These are phyloP conservation scores for Aureobasidium subglaciale DNA, from an alignment of 2,329 filamentous ascomycete genomes.

Conservation along the genomic window DNA sequence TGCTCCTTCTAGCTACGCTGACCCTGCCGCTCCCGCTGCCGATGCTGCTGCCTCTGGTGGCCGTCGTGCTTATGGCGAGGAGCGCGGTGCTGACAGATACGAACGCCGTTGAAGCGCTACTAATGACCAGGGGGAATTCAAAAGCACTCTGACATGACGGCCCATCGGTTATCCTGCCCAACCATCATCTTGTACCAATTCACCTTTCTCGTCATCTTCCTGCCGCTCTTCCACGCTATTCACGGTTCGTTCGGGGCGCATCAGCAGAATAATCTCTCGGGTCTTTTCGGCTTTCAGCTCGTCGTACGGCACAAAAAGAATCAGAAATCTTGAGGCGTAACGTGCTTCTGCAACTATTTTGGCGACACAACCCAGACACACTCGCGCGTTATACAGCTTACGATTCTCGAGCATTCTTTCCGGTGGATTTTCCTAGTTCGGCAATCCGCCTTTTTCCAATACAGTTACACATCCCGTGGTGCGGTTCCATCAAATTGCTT, in stretches of 20 bases:
- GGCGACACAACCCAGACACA: slow-evolving; percentile 9
- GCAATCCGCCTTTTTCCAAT: slow-evolving; percentile 14
- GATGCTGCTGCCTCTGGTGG: slow-evolving; percentile 10
- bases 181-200: slow-evolving; percentile 16
- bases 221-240: slow-evolving; percentile 15
- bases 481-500: slow-evolving; percentile 14
- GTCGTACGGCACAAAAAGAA: slow-evolving; percentile 10
- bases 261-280: slow-evolving; percentile 13
- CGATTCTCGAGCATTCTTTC: slow-evolving; percentile 15
- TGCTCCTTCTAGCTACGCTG: slow-evolving; percentile 12
- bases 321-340: slow-evolving; percentile 12
- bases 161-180: slow-evolving; percentile 12
- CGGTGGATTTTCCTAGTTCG: slow-evolving; percentile 15
- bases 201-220: slow-evolving; percentile 15
- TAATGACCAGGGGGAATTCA: slow-evolving; percentile 11
- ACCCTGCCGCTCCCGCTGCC: slow-evolving; percentile 9
- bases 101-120: slow-evolving; percentile 15
- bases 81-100: slow-evolving; percentile 16
- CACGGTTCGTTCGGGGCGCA: slow-evolving; percentile 13
- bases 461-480: slow-evolving; percentile 14
- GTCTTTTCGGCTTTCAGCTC: slow-evolving; percentile 14
- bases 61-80: slow-evolving; percentile 13
- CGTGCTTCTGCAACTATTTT: slow-evolving; percentile 14
- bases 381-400: slow-evolving; percentile 11
- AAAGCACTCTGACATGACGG: slow-evolving; percentile 8